Conservation (phyloP, 345 rosid genomes). For the rapeseed (Brassica napus) region DNA sequence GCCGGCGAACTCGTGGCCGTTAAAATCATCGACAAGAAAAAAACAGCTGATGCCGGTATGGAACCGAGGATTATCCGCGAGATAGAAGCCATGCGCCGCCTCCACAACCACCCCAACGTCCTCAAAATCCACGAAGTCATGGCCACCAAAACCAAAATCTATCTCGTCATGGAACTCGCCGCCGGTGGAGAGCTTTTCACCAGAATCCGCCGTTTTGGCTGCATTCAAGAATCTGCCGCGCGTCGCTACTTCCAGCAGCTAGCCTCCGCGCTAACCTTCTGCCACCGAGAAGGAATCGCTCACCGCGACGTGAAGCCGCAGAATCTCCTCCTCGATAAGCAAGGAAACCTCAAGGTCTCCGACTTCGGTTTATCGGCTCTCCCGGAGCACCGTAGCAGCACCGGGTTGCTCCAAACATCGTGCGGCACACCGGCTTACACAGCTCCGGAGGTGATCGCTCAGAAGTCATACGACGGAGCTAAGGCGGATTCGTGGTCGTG, state of each 20-base stretch:
- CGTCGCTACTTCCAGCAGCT: conserved; percentile 77
- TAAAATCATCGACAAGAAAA: conserved; percentile 68
- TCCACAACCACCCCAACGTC: conserved; percentile 74
- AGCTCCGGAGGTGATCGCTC: conserved; percentile 75
- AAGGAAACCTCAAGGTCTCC: conserved; percentile 67
- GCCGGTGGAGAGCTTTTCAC: conserved; percentile 71
- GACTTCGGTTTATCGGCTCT: conserved; percentile 83
- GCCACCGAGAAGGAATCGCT: conserved; percentile 78
- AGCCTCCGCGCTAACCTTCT: conserved; percentile 69
- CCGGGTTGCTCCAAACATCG: conserved; percentile 65
- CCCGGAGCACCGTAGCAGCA: conserved; percentile 52
- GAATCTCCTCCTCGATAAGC: conserved; percentile 65
- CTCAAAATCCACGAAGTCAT: conserved; percentile 81
- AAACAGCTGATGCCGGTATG: conserved; percentile 46
- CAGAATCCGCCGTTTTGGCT: conserved; percentile 48
- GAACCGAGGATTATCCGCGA: conserved; percentile 68
- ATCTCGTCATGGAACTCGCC: conserved; percentile 78
- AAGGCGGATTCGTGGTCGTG: conserved; percentile 71
- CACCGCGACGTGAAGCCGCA: conserved; percentile 95
- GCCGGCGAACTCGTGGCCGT: conserved; percentile 54
- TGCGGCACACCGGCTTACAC: conserved; percentile 81
- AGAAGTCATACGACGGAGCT: conserved; percentile 48
- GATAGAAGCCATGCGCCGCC: conserved; percentile 79
- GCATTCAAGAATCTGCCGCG: conserved; percentile 52
- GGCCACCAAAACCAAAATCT: conserved; percentile 83